These are phyloP conservation scores for Flagelloscypha sp. DNA, from an alignment of 768 basidiomycete species.

Conservation along the genomic window DNA sequence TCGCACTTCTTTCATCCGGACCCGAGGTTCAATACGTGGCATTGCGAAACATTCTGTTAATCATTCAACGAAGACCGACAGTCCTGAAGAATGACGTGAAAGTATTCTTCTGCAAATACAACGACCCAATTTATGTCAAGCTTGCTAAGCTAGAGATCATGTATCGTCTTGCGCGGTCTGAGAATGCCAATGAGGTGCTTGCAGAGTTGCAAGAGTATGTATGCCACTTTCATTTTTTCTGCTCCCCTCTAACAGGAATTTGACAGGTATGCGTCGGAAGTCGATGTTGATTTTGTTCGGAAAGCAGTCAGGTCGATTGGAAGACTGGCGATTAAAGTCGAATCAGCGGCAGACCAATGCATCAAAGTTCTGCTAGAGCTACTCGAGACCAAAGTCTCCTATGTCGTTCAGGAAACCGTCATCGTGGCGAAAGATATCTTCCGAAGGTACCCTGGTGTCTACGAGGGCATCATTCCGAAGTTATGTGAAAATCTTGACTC, in stretches of 20 bases:
- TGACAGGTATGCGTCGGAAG: constrained; percentile 89
- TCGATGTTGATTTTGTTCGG: constrained; percentile 95
- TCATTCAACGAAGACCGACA: constrained; percentile 88
- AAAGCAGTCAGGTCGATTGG: constrained; percentile 98
- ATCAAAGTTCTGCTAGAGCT: constrained; percentile 80
- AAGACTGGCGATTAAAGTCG: constrained; percentile 95
- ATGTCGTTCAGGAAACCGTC: constrained; percentile 94
- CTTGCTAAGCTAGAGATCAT: constrained; percentile 98
- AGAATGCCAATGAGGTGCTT: constrained; percentile 87
- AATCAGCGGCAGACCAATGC: constrained; percentile 80
- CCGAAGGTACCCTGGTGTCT: constrained; percentile 91
- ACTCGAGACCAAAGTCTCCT: constrained; percentile 88
- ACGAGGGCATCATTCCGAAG: constrained; percentile 91
- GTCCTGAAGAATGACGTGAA: constrained; percentile 96
- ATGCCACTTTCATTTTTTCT: neutral
- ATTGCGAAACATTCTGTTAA: constrained; percentile 90
- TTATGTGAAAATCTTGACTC: constrained; percentile 89
- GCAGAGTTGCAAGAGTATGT: constrained; percentile 90
- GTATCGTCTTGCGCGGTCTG: constrained; percentile 92
- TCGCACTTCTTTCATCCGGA: constrained; percentile 91
- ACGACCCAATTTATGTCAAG: constrained; percentile 98
- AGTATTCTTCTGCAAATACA: constrained; percentile 99
- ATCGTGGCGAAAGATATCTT: constrained; percentile 99
- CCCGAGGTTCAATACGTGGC: constrained; percentile 99
- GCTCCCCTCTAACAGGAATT: constrained; percentile 1